A percentile compares a stretch with the other conserved stretches of the same genome.
Conservation (phyloP, 2,329 filamentous ascomycete species). For the Pestalotiopsis sp. region DNA sequence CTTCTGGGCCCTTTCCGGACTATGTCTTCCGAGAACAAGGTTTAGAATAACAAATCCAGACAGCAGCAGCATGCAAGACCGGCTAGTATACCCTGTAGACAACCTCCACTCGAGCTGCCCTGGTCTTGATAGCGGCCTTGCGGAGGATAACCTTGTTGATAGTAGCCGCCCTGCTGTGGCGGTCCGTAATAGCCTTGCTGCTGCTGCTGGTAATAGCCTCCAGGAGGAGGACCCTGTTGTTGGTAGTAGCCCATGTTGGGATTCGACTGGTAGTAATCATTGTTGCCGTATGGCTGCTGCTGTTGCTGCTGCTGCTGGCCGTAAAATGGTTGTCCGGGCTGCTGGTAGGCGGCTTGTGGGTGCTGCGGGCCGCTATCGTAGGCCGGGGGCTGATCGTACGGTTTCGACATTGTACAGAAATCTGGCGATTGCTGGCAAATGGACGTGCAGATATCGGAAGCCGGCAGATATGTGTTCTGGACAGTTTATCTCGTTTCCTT, state of each 20-base stretch:
- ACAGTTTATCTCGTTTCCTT: background rate
- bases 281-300: slow-evolving; percentile 11
- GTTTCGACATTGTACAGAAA: slow-evolving; percentile 42
- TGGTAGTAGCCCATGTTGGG: slow-evolving; percentile 49
- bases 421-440: background rate
- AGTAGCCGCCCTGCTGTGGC: slow-evolving; percentile 26
- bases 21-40: background rate
- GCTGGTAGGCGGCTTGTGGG: slow-evolving; percentile 46
- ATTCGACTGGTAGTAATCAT: slow-evolving; percentile 41
- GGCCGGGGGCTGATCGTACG: slow-evolving; percentile 53
- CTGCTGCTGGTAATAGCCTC: slow-evolving; percentile 24
- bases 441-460: background rate
- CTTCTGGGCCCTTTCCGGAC: background rate
- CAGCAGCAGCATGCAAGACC: slow-evolving; percentile 62
- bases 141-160: slow-evolving; percentile 24
- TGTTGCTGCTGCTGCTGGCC: slow-evolving; percentile 22
- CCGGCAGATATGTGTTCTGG: background rate
- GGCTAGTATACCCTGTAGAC: slow-evolving; percentile 50
- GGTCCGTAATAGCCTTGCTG: slow-evolving; percentile 18
- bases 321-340: background rate
- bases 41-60: slow-evolving; percentile 57
- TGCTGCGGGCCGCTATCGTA: slow-evolving; percentile 47
- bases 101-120: slow-evolving; percentile 20
- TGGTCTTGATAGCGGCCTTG: slow-evolving; percentile 31
- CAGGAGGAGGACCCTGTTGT: slow-evolving; percentile 34